Evolutionary conservation across 495 filamentous ascomycete genomes (phyloP).

Genomic region (Penicillium simplicissimum): DNA sequence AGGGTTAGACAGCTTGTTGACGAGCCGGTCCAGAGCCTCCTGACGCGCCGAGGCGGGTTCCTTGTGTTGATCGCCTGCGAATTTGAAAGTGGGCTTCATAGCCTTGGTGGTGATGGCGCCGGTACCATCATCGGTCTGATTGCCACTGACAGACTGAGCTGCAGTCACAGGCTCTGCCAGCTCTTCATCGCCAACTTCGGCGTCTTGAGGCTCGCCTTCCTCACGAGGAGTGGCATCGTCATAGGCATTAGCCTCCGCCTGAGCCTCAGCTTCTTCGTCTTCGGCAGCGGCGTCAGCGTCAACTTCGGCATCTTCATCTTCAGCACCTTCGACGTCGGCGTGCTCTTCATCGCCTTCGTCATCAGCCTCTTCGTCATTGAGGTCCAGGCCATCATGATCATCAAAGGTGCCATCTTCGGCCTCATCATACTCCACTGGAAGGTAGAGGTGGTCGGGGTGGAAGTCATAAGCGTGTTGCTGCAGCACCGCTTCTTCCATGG

Average conservation of each 20-base stretch:
- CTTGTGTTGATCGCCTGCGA: neutral
- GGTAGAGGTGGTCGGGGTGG: constrained; percentile 40
- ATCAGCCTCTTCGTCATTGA: constrained; percentile 7
- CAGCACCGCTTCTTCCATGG: constrained; percentile 28
- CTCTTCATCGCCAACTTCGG: constrained; percentile 18
- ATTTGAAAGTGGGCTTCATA: neutral
- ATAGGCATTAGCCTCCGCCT: constrained; percentile 21
- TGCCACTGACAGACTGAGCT: constrained; percentile 10
- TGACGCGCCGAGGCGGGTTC: neutral
- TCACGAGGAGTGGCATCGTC: constrained; percentile 9
- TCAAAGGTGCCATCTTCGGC: constrained; percentile 19
- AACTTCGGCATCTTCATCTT: constrained; percentile 21
- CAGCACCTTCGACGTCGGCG: constrained; percentile 18
- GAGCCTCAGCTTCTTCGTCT: constrained; percentile 25
- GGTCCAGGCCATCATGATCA: neutral
- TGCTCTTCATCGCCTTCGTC: constrained; percentile 8
- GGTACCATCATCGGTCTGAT: constrained; percentile 11
- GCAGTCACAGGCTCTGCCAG: constrained; percentile 11
- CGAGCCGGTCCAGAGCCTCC: constrained; percentile 16
- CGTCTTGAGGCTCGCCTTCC: constrained; percentile 17
- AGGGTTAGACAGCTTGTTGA: constrained; percentile 37
- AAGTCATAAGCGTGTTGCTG: constrained; percentile 34
- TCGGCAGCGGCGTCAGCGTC: constrained; percentile 17
- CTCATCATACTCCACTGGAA: constrained; percentile 29
- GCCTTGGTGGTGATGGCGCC: neutral